Evolutionary conservation across 495 filamentous ascomycete genomes (phyloP), one percentile per base, ranked within the genome.

Genomic region (Margaritispora aquatica): DNA sequence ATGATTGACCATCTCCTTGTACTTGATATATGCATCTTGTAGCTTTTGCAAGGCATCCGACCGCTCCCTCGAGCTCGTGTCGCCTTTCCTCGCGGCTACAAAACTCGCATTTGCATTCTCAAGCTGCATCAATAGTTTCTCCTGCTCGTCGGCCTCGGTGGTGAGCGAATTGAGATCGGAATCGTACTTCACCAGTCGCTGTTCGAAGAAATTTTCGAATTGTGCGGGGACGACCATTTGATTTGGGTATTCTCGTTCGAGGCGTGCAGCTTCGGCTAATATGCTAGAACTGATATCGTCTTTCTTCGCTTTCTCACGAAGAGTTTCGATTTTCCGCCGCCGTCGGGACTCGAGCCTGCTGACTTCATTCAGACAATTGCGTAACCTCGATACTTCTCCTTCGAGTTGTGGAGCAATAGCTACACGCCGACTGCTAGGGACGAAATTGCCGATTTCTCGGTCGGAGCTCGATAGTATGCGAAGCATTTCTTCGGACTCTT

Each of bases 261-360:
- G 74, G 0, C 89, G 84, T 20, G 88, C 87, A 1, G 94, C 83
- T 75, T 97, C 91, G 44, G 77, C 75, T 7, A 96, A 77, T 41
- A 98, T 87, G 44, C 86, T 88, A 1, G 79, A 74, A 80, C 88
- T 95, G 65, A 98, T 92, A 72, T 98, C 94, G 71, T 98, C 94
- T 5, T 81, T 78, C 34, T 88, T 88, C 19, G 83, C 86, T 66
- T 94, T 95, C 57, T 88, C 84, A 26, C 85, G 80, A 31, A 96
- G 69, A 0, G 79, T 73, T 63, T 96, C 89, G 29, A 90, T 85
- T 61, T 88, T 89, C 57, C 87, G 81, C 62, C 83, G 82, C 51
- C 92, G 78, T 46, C 88, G 76, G 56, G 83, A 88, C 66, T 97
- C 91, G 19, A 96, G 80, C 26, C 90, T 81, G 63, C 76, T 83